These are phyloP conservation scores for Hypoxylon sp. DNA, from an alignment of 2,329 filamentous ascomycete genomes.

Conservation along the genomic window DNA sequence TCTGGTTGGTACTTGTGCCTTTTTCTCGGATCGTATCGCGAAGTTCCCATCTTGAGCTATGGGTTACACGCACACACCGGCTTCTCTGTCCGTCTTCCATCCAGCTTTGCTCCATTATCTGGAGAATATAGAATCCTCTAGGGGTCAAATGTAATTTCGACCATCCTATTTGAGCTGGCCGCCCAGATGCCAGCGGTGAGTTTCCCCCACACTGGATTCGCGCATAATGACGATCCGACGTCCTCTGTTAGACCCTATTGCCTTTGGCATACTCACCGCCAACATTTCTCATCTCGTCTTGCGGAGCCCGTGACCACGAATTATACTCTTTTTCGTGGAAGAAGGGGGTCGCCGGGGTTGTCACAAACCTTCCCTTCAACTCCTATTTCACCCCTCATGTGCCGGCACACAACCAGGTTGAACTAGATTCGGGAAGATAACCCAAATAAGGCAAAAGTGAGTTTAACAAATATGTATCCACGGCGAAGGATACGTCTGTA, in stretches of 20 bases:
- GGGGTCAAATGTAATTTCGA: conserved; percentile 2
- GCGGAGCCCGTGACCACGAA: conserved; percentile 3
- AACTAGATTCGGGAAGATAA: conserved; percentile 15
- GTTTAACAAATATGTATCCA: neutral
- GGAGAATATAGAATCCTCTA: conserved; percentile 5
- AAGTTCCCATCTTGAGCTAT: conserved; percentile 5
- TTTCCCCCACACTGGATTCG: conserved; percentile 18
- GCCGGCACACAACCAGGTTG: neutral
- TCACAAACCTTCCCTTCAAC: neutral
- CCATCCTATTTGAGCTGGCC: neutral
- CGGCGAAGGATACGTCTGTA: neutral
- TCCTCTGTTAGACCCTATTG: conserved; percentile 30
- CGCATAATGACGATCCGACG: conserved; percentile 42
- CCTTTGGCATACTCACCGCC: conserved; percentile 21
- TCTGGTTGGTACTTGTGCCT: neutral
- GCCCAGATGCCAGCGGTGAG: conserved; percentile 16
- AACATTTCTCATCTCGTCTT: conserved; percentile 19
- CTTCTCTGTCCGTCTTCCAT: conserved; percentile 14
- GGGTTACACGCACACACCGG: conserved; percentile 11
- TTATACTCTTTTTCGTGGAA: neutral
- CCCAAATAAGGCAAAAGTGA: conserved; percentile 9
- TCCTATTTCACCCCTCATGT: neutral
- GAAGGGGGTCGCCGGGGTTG: neutral
- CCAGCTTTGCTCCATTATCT: neutral
- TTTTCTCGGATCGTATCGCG: conserved; percentile 17